A percentile compares a stretch with the other conserved stretches of the same genome.
These are phyloP conservation scores for Stereocaulon alpinum DNA, from an alignment of 495 filamentous ascomycete species.

Conservation along the genomic window DNA sequence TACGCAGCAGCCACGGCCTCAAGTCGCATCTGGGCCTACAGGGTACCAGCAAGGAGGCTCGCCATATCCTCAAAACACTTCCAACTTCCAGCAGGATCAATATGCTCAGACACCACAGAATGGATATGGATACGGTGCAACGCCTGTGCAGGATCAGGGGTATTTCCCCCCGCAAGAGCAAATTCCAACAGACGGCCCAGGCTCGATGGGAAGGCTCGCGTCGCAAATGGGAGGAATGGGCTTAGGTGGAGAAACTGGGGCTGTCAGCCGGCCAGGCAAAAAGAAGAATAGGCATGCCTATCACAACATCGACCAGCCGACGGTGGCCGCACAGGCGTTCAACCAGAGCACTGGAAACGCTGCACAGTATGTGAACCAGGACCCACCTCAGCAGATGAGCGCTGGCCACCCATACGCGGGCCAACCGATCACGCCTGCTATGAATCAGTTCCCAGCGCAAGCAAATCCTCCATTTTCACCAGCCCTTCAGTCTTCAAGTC, in stretches of 20 bases:
- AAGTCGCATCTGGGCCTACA: constrained; percentile 25
- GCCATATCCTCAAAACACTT: constrained; percentile 8
- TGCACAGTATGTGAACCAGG: constrained; percentile 64
- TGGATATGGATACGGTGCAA: constrained; percentile 24
- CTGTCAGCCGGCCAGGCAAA: constrained; percentile 48
- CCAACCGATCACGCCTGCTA: constrained; percentile 43
- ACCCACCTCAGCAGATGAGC: constrained; percentile 39
- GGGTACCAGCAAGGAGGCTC: constrained; percentile 24
- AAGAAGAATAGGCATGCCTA: constrained; percentile 94
- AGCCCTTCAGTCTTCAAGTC: constrained; percentile 24
- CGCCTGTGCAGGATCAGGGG: constrained; percentile 24
- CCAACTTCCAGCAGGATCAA: constrained; percentile 18
- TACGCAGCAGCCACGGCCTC: constrained; percentile 20
- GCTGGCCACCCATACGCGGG: constrained; percentile 29
- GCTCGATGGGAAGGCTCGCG: constrained; percentile 50
- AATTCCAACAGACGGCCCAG: constrained; percentile 24
- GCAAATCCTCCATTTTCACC: constrained; percentile 50
- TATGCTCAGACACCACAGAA: constrained; percentile 19
- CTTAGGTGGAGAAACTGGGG: constrained; percentile 54
- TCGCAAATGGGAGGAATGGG: constrained; percentile 82
- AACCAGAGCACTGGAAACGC: constrained; percentile 48
- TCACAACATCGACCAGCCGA: constrained; percentile 70
- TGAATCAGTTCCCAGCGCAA: constrained; percentile 51
- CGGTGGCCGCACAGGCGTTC: constrained; percentile 52
- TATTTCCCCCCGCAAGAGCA: constrained; percentile 24